These are phyloP conservation scores for Hymenoscyphus salicellus DNA, from an alignment of 2,329 filamentous ascomycete species.

Conservation along the genomic window DNA sequence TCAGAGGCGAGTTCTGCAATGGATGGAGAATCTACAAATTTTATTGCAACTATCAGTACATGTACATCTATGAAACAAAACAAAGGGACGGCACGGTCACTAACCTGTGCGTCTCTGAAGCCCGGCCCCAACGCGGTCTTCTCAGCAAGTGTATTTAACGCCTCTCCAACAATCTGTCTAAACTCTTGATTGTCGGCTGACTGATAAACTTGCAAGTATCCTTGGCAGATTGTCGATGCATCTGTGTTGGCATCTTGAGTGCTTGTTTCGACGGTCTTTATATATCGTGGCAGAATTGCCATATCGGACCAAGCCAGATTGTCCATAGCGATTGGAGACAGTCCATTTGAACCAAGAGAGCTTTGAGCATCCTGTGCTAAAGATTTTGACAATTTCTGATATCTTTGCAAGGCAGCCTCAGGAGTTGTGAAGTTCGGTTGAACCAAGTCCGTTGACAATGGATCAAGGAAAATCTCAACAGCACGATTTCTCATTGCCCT, in stretches of 20 bases:
- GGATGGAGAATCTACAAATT: conserved; percentile 53
- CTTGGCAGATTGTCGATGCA: conserved; percentile 5
- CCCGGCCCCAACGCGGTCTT: conserved; percentile 24
- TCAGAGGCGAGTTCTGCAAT: conserved; percentile 55
- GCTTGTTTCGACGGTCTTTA: conserved; percentile 6
- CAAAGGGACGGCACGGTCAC: conserved; percentile 34
- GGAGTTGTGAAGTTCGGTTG: conserved; percentile 7
- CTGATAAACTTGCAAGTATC: conserved; percentile 30
- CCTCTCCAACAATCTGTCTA: conserved; percentile 25
- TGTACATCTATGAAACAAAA: conserved; percentile 20
- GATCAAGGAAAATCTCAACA: conserved; percentile 77
- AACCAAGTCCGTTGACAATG: conserved; percentile 16
- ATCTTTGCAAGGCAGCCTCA: conserved; percentile 33
- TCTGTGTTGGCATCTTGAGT: not conserved
- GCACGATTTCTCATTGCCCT: conserved; percentile 95
- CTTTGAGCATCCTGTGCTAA: conserved; percentile 14
- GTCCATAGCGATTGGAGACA: conserved; percentile 29
- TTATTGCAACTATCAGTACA: conserved; percentile 37
- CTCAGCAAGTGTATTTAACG: conserved; percentile 27
- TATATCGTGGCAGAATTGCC: conserved; percentile 31
- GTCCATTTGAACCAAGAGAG: not conserved
- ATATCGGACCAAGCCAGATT: conserved; percentile 35
- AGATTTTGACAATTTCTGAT: conserved; percentile 24
- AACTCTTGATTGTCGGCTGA: conserved; percentile 25
- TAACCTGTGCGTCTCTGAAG: conserved; percentile 45